Percentiles rank a stretch among this genome's conserved stretches.
Evolutionary conservation across 163 green algal genomes (phyloP).

Genomic region (Trebouxiophyceae sp.): DNA sequence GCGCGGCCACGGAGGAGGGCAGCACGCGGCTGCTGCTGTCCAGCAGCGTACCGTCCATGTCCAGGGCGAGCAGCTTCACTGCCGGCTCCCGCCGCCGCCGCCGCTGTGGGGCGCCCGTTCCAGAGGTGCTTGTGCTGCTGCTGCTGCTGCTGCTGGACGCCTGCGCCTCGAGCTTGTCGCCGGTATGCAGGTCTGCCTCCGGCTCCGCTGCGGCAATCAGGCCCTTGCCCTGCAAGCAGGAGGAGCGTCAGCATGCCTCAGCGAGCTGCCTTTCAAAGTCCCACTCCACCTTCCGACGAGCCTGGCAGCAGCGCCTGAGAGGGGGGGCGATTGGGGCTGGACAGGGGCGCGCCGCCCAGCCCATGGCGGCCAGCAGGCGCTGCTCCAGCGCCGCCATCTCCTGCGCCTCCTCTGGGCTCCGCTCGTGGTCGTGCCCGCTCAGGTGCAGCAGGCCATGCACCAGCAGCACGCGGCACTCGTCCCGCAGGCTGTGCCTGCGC

Average conservation of each 20-base stretch:
- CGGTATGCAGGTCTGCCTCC: not conserved
- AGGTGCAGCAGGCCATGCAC: constrained; percentile 94
- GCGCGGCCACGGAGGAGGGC: constrained; percentile 45
- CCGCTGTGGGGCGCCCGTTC: not conserved
- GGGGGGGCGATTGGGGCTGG: no score
- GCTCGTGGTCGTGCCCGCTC: constrained; percentile 82
- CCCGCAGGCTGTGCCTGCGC: constrained; percentile 61
- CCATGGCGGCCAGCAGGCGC: constrained; percentile 55
- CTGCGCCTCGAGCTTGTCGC: not conserved
- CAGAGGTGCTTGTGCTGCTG: not conserved
- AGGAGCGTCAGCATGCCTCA: no score
- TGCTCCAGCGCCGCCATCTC: constrained; percentile 80
- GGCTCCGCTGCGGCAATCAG: constrained; percentile 38
- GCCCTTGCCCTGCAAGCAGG: constrained; percentile 1
- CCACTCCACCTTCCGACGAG: no score
- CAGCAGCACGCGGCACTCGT: constrained; percentile 89
- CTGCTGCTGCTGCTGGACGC: not conserved
- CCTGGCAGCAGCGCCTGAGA: no score
- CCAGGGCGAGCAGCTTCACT: constrained; percentile 62
- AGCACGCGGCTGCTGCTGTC: constrained; percentile 60
- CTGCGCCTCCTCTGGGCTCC: constrained; percentile 34
- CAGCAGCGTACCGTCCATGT: constrained; percentile 97
- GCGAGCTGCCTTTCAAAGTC: no score
- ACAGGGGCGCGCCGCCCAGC: constrained; percentile 50
- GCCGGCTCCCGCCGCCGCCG: not conserved